These are phyloP conservation scores for Pichia sp. DNA, from an alignment of 1,139 yeast species.

Conservation along the genomic window DNA sequence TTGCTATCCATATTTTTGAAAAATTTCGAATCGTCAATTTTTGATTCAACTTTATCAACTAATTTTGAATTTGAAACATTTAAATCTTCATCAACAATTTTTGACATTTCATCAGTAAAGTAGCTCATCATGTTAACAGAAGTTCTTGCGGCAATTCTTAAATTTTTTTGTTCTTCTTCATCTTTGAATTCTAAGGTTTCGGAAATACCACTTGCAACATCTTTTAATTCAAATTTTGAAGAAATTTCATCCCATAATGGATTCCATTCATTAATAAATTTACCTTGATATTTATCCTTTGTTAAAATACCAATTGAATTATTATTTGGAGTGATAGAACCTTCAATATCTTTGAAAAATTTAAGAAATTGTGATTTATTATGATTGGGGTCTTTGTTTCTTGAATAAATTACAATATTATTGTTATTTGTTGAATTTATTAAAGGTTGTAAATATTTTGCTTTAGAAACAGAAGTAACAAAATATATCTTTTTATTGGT, in stretches of 20 bases:
- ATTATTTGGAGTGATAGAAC: conserved; percentile 35
- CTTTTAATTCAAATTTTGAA: conserved; percentile 42
- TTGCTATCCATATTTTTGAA: conserved; percentile 41
- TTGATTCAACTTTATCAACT: conserved; percentile 71
- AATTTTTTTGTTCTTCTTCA: conserved; percentile 61
- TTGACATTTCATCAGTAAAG: conserved; percentile 85
- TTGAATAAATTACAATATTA: conserved; percentile 61
- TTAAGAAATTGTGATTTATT: conserved; percentile 61
- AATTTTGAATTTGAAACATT: conserved; percentile 68
- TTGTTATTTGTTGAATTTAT: conserved; percentile 26
- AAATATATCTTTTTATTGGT: conserved; percentile 56
- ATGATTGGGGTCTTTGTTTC: conserved; percentile 77
- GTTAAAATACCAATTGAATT: conserved; percentile 54
- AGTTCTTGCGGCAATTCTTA: conserved; percentile 69
- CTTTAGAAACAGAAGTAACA: conserved; percentile 82
- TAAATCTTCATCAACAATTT: conserved; percentile 78
- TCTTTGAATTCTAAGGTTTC: conserved; percentile 71
- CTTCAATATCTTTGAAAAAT: conserved; percentile 41
- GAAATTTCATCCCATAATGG: conserved; percentile 43
- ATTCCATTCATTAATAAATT: conserved; percentile 75
- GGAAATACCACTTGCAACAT: conserved; percentile 50
- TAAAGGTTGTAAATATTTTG: conserved; percentile 64
- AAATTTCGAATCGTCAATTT: conserved; percentile 73
- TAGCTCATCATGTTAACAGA: conserved; percentile 76
- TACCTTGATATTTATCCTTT: conserved; percentile 73